phyloP scores from a whole-genome alignment of 208 protist species.

The Wallacemonas sp. region DNA sequence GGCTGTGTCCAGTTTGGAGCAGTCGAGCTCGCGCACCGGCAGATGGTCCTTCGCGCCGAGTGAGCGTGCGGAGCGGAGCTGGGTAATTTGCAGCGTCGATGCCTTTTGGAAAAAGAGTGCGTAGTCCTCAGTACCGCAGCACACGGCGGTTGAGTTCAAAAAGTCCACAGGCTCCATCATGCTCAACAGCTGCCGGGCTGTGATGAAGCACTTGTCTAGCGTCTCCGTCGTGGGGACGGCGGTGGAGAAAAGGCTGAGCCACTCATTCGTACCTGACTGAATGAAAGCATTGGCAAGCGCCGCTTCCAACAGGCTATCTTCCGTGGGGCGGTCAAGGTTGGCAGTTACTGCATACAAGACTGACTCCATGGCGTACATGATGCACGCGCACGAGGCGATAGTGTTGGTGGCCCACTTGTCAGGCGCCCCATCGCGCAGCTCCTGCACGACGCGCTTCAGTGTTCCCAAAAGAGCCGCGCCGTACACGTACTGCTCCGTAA shows the following conservation, averaged over 20 bases:
- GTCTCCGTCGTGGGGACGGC: slow-evolving; percentile 49
- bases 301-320: slow-evolving; percentile 83
- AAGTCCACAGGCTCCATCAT: slow-evolving; percentile 80
- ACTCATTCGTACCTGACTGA: slow-evolving; percentile 49
- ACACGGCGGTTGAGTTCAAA: slow-evolving; percentile 72
- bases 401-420: slow-evolving; percentile 55
- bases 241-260: slow-evolving; percentile 57
- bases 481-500: slow-evolving; percentile 87
- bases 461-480: slow-evolving; percentile 66
- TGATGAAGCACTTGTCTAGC: slow-evolving; percentile 52
- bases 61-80: slow-evolving; percentile 57
- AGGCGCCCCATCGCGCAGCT: slow-evolving; percentile 43
- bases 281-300: slow-evolving; percentile 68
- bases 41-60: slow-evolving; percentile 68
- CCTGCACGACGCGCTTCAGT: slow-evolving; percentile 72
- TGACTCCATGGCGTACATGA: slow-evolving; percentile 87
- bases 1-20: slow-evolving; percentile 63
- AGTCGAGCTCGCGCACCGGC: slow-evolving; percentile 70
- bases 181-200: slow-evolving; percentile 41
- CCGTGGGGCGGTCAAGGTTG: slow-evolving; percentile 72
- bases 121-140: slow-evolving; percentile 86
- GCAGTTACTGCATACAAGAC: slow-evolving; percentile 80
- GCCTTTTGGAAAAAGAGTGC: slow-evolving; percentile 81
- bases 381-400: slow-evolving; percentile 61
- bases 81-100: slow-evolving; percentile 83